phyloP scores from a whole-genome alignment of 2,329 filamentous ascomycete genomes.

The Diplodia intermedia region DNA sequence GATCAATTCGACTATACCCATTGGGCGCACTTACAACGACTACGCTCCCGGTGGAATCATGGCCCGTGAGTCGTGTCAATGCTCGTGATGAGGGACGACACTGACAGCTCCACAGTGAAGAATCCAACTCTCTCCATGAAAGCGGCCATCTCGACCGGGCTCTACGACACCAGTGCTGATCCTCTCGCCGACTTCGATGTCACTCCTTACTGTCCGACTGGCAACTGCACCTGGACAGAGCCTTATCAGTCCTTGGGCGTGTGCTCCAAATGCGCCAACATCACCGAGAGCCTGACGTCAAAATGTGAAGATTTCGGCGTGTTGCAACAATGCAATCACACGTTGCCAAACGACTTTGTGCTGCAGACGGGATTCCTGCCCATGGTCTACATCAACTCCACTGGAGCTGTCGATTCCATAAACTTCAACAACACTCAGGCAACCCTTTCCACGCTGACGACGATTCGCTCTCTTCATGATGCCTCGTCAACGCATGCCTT shows the following conservation, averaged over 20 bases:
- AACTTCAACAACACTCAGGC: slow-evolving; percentile 18
- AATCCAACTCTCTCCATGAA: slow-evolving; percentile 20
- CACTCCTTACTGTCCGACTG: slow-evolving; percentile 30
- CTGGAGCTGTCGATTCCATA: not conserved
- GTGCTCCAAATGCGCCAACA: slow-evolving; percentile 31
- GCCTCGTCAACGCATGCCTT: not conserved
- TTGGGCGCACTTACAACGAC: slow-evolving; percentile 1
- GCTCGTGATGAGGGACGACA: not conserved
- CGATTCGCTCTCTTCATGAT: slow-evolving; percentile 20
- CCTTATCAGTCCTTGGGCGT: slow-evolving; percentile 31
- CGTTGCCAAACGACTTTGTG: slow-evolving; percentile 6
- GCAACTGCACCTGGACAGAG: slow-evolving; percentile 33
- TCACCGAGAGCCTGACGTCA: slow-evolving; percentile 22
- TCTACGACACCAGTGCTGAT: slow-evolving; percentile 1
- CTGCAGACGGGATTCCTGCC: not conserved
- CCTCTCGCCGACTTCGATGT: slow-evolving; percentile 12
- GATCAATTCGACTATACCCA: slow-evolving; percentile 12
- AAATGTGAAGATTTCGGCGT: not conserved
- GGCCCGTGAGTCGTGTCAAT: slow-evolving; percentile 3
- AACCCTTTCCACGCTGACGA: not conserved
- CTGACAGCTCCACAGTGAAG: slow-evolving; percentile 1
- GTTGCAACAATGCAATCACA: not conserved
- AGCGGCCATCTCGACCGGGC: slow-evolving; percentile 8
- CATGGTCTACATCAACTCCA: not conserved
- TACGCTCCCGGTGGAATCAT: not conserved